These are phyloP conservation scores for Adansonia madagascariensis DNA, from an alignment of 441 rosid species.

Conservation along the genomic window DNA sequence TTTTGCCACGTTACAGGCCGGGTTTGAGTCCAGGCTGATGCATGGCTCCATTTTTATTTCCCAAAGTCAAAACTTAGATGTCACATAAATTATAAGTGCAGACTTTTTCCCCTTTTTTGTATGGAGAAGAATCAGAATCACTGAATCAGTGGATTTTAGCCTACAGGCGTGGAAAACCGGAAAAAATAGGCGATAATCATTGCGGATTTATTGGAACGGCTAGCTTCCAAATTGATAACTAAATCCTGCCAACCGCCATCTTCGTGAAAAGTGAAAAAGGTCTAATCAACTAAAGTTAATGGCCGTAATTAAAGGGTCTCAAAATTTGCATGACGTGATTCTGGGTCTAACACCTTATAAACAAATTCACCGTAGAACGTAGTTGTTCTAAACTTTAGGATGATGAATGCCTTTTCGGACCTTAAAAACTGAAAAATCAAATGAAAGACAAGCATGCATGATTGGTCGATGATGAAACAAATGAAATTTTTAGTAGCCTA, in stretches of 20 bases:
- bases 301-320: slow-evolving; percentile 17
- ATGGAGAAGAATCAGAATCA: not conserved
- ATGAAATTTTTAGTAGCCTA: not conserved
- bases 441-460: no score
- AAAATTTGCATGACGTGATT: not conserved
- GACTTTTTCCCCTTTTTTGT: not conserved
- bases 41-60: not conserved
- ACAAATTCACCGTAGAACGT: not conserved
- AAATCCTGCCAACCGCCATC: not conserved
- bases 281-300: not conserved
- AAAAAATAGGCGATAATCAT: not conserved
- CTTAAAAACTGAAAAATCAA: not conserved
- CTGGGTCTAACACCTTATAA: not conserved
- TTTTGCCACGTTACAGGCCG: not conserved
- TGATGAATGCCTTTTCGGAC: not conserved
- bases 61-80: not conserved
- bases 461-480: not conserved
- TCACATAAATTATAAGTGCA: not conserved
- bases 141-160: not conserved
- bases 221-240: not conserved
- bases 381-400: not conserved
- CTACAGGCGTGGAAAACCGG: not conserved
- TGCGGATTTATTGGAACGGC: slow-evolving; percentile 4
- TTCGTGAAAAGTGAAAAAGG: not conserved
- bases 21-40: not conserved